Evolutionary conservation across 2,329 filamentous ascomycete species (phyloP), one percentile per base, ranked within the genome.

Genomic region (Simplicillium sp.): DNA sequence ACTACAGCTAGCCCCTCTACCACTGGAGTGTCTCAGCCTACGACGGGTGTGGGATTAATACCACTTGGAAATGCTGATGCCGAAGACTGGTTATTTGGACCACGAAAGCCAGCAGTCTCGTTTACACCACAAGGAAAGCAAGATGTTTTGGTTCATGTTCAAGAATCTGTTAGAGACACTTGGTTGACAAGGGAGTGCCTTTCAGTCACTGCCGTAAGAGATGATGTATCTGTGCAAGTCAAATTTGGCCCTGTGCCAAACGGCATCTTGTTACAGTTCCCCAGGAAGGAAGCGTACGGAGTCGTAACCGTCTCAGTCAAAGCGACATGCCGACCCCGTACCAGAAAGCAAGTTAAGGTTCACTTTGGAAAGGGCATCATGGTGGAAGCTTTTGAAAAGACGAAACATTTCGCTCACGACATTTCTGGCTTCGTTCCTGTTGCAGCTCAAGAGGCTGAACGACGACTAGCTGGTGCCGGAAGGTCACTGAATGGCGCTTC

Each of bases 291-390:
- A 44, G 73, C 75, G 6, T 60, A 76, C 45, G 79, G 78, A 28
- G 55, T 75, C 31, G 56, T 82, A 38, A 74, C 74, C 40, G 64
- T 83, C 35, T 70, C 71, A 2, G 67, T 83, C 29, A 64, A 71
- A 41, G 77, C 77, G 1, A 75, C 67, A 12, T 74, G 68, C 41
- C 73, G 72, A 45, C 79, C 79, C 17, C 74, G 69, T 54, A 66
- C 81, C 46, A 75, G 75, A 50, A 76, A 81, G 58, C 72, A 71
- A 1, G 75, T 81, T 54, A 67, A 70, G 32, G 59, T 82, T 25
- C 71, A 80, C 53, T 78, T 82, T 55, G 74, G 75, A 36, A 69
- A 61, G 52, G 61, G 66, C 16, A 56, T 65, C 13, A 54, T 73
- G 34, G 61, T 60, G 11, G 64, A 67, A 32, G 65, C 63, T 12